Evolutionary conservation across 768 basidiomycete species (phyloP), one percentile per base, ranked within the genome.

Genomic region (Naganishia friedmannii): DNA sequence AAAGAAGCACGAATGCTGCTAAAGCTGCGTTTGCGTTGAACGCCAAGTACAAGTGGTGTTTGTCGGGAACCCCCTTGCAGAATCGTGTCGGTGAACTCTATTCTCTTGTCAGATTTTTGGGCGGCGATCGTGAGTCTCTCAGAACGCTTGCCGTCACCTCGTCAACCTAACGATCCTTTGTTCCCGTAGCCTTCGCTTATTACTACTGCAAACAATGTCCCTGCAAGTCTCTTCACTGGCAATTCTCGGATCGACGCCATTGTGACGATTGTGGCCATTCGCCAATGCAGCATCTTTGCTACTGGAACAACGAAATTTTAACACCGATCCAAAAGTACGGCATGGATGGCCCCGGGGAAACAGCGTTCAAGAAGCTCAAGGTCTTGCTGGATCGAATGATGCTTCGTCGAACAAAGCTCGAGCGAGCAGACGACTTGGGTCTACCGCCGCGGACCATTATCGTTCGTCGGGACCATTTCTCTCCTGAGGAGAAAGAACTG

Each of bases 1-100:
- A 98, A 78, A 87, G 95, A 3, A 83, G 87, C 3, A 93, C 92
- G 0, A 97, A 95, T 78, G 97, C 95, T 0, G 94, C 95, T 0
- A 97, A 95, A 81, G 94, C 93, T n/a, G 87, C 92, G 0, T 99
- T 99, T 78, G 90, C 93, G 67, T 84, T 99, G 13, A 81, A 88
- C 73, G 87, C 89, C 67, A 86, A 86, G 58, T 92, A 87, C 74
- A 88, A 87, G 70, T 99, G 96, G 96, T 99, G 96, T 82, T 84
- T 99, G 32, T 96, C 93, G 37, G 94, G 94, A 6, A 97, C 95
- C 7, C 95, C 95, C 0, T 83, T 99, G 10, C 95, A 99, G 80
- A 97, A 97, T 77, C 89, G 96, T 73, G 96, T 99, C n/a, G 96
- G 96, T 73, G 96, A 99, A 79, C 82, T 99, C 60, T 99, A 99